A percentile compares a stretch with the other conserved stretches of the same genome.
phyloP scores from a whole-genome alignment of 345 rosid species.

The Arabidopsis suecica region DNA sequence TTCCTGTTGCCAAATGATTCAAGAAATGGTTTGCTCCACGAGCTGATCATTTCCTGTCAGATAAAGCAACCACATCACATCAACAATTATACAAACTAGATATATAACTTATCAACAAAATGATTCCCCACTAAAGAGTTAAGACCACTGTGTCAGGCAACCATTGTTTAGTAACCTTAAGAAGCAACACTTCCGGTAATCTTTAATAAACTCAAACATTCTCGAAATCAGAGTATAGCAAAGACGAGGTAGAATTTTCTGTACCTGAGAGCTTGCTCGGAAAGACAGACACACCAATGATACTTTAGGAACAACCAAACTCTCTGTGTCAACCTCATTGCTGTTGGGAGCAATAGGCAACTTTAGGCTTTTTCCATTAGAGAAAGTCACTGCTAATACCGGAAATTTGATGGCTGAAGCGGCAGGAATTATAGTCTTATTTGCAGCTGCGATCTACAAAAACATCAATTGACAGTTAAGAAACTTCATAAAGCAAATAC shows the following conservation, averaged over 20 bases:
- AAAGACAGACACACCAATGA: constrained; percentile 79
- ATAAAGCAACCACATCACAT: constrained; percentile 17
- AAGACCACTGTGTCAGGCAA: not conserved
- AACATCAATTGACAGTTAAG: not conserved
- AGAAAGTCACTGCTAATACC: constrained; percentile 52
- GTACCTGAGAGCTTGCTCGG: constrained; percentile 88
- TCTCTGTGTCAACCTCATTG: constrained; percentile 41
- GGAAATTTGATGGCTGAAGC: constrained; percentile 76
- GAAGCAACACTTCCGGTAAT: not conserved
- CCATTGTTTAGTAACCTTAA: constrained; percentile 1
- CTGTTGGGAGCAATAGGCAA: constrained; percentile 59
- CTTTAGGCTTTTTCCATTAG: constrained; percentile 62
- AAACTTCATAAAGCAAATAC: constrained; percentile 9
- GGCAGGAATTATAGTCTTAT: constrained; percentile 69
- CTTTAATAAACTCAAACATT: not conserved
- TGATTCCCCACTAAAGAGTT: not conserved
- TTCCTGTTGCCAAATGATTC: constrained; percentile 59
- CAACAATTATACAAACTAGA: constrained; percentile 2
- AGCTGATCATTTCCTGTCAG: constrained; percentile 72
- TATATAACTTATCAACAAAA: constrained; percentile 4
- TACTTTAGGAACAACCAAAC: constrained; percentile 53
- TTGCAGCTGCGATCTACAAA: constrained; percentile 76
- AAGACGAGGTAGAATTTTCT: not conserved
- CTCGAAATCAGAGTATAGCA: not conserved
- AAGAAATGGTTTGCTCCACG: constrained; percentile 85